These are phyloP conservation scores for Cladophialophora carrionii DNA, from an alignment of 2,329 filamentous ascomycete genomes.

Conservation along the genomic window DNA sequence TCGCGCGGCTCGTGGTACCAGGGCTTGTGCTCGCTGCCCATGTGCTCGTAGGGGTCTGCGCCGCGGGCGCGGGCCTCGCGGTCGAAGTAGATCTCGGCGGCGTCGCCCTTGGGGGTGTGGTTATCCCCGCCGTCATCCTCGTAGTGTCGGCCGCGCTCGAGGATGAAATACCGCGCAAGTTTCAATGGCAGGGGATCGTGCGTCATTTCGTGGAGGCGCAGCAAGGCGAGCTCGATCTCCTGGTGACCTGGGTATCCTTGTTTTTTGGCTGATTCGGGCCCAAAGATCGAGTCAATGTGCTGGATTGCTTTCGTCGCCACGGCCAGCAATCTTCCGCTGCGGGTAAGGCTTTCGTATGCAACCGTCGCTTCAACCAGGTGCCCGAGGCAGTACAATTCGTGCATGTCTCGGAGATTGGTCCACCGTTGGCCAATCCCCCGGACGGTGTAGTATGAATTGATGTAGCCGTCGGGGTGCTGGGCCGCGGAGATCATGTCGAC, in stretches of 20 bases:
- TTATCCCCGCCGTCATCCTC: slow-evolving; percentile 41
- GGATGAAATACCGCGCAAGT: slow-evolving; percentile 60
- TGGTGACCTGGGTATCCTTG: slow-evolving; percentile 64
- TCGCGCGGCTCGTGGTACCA: slow-evolving; percentile 13
- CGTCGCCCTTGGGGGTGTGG: neutral
- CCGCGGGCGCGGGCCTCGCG: slow-evolving; percentile 7
- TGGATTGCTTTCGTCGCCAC: slow-evolving; percentile 60
- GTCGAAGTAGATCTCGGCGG: slow-evolving; percentile 44
- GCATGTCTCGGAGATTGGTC: slow-evolving; percentile 63
- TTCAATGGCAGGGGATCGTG: slow-evolving; percentile 46
- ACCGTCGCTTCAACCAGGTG: slow-evolving; percentile 65
- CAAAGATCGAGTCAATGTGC: slow-evolving; percentile 57
- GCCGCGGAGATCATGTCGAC: slow-evolving; percentile 61
- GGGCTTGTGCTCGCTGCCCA: slow-evolving; percentile 5
- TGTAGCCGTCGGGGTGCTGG: slow-evolving; percentile 63
- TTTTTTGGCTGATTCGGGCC: slow-evolving; percentile 50
- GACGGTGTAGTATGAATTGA: slow-evolving; percentile 65
- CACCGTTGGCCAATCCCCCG: slow-evolving; percentile 59
- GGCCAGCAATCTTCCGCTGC: slow-evolving; percentile 53
- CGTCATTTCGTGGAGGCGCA: slow-evolving; percentile 51
- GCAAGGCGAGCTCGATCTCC: slow-evolving; percentile 56
- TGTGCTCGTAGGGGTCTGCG: slow-evolving; percentile 11
- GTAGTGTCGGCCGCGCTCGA: neutral
- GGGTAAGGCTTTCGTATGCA: slow-evolving; percentile 59
- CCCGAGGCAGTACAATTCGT: slow-evolving; percentile 65